Conservation (phyloP, 306 rosid species). For the Trichosanthes cucumerina region DNA sequence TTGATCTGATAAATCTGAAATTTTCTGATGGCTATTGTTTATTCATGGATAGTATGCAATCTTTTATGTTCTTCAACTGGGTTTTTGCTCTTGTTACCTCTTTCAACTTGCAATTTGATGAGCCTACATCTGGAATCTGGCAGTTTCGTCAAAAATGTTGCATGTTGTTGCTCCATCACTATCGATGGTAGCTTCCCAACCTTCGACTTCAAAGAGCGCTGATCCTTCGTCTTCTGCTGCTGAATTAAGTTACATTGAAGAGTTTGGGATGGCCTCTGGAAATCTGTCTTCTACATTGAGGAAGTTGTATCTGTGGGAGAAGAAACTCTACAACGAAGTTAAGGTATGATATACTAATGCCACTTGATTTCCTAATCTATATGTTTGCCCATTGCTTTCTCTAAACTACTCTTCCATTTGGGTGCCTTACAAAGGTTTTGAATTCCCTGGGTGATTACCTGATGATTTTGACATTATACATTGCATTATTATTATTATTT, state of each 20-base stretch:
- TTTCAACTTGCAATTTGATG: slow-evolving; percentile 14
- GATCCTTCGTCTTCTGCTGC: slow-evolving; percentile 41
- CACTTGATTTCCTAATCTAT: neutral
- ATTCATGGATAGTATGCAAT: neutral
- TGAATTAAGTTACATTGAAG: slow-evolving; percentile 34
- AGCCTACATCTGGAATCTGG: slow-evolving; percentile 8
- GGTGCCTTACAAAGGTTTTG: neutral
- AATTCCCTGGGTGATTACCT: neutral
- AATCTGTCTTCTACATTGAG: slow-evolving; percentile 76
- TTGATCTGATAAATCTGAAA: neutral
- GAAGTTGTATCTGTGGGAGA: slow-evolving; percentile 91
- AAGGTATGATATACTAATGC: slow-evolving; percentile 40
- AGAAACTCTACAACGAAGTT: slow-evolving; percentile 84
- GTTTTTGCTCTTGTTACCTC: neutral
- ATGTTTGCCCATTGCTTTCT: neutral
- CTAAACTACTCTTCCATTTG: neutral
- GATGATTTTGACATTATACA: neutral
- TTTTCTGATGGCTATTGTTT: neutral
- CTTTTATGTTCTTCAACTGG: neutral
- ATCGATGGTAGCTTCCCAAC: slow-evolving; percentile 47
- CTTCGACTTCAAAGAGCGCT: slow-evolving; percentile 46
- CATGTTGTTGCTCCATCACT: slow-evolving; percentile 50
- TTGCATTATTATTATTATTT: neutral
- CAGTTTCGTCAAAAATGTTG: slow-evolving; percentile 75
- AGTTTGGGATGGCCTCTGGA: slow-evolving; percentile 33